Percentiles rank a stretch among this genome's conserved stretches.
Evolutionary conservation across 495 filamentous ascomycete species (phyloP).

Genomic region (Barbatosphaeria neglecta): DNA sequence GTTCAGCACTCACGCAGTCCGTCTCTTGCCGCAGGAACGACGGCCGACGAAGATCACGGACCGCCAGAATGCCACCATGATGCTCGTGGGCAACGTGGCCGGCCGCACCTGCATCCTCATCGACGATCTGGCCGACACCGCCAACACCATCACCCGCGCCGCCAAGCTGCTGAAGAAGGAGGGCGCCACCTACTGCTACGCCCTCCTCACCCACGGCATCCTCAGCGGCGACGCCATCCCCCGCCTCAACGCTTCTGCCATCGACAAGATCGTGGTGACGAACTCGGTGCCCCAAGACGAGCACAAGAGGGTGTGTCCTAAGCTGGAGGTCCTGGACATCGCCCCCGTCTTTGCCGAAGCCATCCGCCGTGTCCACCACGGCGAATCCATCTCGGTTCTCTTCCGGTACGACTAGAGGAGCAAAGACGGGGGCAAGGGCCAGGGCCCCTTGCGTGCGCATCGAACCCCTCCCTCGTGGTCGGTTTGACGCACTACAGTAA

Average conservation of each 20-base stretch:
- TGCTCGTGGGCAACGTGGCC: conserved; percentile 85
- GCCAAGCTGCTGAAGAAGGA: conserved; percentile 95
- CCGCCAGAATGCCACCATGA: conserved; percentile 92
- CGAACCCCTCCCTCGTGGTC: too few relatives aligned
- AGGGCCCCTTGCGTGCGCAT: too few relatives aligned
- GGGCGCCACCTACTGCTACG: conserved; percentile 77
- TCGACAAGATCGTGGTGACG: conserved; percentile 88
- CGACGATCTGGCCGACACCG: conserved; percentile 91
- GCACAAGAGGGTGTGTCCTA: conserved; percentile 56
- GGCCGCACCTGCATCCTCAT: conserved; percentile 77
- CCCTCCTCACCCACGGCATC: conserved; percentile 87
- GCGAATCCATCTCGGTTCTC: conserved; percentile 93
- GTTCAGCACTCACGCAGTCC: conserved; percentile 25
- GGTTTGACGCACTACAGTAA: neutral
- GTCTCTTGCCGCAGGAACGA: conserved; percentile 67
- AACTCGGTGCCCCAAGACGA: conserved; percentile 89
- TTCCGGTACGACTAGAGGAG: conserved; percentile 77
- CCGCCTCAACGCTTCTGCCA: conserved; percentile 76
- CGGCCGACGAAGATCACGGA: conserved; percentile 79
- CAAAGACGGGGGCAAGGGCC: too few relatives aligned
- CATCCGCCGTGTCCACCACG: conserved; percentile 92
- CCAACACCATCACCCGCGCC: conserved; percentile 90
- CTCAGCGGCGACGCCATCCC: conserved; percentile 90
- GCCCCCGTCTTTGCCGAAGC: conserved; percentile 93
- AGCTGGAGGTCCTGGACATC: conserved; percentile 87